Conservation (phyloP, 73 alveolate genomes). For the Symbiodinium pilosum region DNA sequence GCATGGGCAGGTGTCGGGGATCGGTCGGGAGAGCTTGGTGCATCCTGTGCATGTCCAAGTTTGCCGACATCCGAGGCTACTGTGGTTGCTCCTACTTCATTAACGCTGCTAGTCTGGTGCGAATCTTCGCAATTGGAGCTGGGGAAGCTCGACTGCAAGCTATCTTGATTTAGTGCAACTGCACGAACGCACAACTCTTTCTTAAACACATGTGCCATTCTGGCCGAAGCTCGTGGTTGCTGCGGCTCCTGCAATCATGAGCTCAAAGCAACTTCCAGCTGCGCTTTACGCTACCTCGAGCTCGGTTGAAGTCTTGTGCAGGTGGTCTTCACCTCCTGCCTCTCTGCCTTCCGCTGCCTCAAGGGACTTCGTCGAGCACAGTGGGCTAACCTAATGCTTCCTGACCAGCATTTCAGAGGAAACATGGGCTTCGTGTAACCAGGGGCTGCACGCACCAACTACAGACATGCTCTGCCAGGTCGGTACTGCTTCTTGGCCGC, state of each 20-base stretch:
- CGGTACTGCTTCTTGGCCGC: background rate
- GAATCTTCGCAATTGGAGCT: conserved; percentile 57
- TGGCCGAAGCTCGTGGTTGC: no score
- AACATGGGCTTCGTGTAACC: background rate
- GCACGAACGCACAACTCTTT: background rate
- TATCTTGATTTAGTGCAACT: background rate
- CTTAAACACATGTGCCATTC: background rate
- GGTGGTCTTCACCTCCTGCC: conserved; percentile 55
- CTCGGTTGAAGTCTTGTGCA: no score
- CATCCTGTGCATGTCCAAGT: no score
- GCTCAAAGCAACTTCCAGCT: no score
- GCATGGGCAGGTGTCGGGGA: no score
- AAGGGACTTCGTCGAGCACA: conserved; percentile 80
- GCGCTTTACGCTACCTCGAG: no score
- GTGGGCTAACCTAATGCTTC: conserved; percentile 79
- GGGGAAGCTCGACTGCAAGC: conserved; percentile 15
- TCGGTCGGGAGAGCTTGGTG: no score
- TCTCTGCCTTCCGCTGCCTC: conserved; percentile 84
- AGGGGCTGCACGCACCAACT: background rate
- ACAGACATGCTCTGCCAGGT: background rate
- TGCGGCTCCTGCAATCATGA: no score
- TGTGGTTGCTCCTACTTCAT: conserved; percentile 82
- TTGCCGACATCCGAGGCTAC: background rate
- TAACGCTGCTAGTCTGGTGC: conserved; percentile 51
- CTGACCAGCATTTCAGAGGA: background rate